Percentiles rank a stretch among this genome's conserved stretches.
Conservation (phyloP, 2,329 filamentous ascomycete genomes). For the Nothophoma quercina region DNA sequence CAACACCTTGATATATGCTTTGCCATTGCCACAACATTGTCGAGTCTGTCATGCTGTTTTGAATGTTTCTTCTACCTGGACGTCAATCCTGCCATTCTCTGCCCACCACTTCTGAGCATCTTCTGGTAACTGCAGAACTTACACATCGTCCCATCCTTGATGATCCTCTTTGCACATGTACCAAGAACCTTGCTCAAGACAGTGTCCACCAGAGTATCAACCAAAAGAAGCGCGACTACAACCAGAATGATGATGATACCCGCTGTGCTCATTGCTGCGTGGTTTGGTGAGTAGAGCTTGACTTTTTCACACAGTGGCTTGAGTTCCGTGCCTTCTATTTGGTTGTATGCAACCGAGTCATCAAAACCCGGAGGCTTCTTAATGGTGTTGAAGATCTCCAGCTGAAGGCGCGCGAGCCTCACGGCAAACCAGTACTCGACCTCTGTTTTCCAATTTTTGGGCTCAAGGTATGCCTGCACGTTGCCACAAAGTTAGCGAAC, state of each 20-base stretch:
- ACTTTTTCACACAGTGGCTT: not conserved
- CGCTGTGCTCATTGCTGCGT: not conserved
- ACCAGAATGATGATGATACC: not conserved
- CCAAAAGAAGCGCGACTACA: not conserved
- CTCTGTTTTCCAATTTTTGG: not conserved
- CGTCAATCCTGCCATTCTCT: not conserved
- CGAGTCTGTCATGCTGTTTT: too few species aligned
- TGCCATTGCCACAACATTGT: too few species aligned
- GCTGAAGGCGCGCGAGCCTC: not conserved
- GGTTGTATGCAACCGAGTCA: not conserved
- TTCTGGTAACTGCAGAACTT: constrained; percentile 3
- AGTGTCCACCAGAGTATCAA: not conserved
- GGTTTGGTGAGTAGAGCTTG: not conserved
- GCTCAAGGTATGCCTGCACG: not conserved
- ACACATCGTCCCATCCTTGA: not conserved
- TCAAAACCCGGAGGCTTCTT: not conserved
- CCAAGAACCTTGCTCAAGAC: not conserved
- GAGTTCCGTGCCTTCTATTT: not conserved
- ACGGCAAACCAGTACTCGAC: not conserved
- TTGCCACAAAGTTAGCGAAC: not conserved
- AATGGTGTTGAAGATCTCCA: not conserved
- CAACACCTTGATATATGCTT: not conserved
- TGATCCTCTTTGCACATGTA: not conserved
- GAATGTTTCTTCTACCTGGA: not conserved
- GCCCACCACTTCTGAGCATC: constrained; percentile 2